Percentiles rank a stretch among this genome's conserved stretches.
Conservation (phyloP, 2,329 filamentous ascomycete genomes). For the Ilyonectria destructans region DNA sequence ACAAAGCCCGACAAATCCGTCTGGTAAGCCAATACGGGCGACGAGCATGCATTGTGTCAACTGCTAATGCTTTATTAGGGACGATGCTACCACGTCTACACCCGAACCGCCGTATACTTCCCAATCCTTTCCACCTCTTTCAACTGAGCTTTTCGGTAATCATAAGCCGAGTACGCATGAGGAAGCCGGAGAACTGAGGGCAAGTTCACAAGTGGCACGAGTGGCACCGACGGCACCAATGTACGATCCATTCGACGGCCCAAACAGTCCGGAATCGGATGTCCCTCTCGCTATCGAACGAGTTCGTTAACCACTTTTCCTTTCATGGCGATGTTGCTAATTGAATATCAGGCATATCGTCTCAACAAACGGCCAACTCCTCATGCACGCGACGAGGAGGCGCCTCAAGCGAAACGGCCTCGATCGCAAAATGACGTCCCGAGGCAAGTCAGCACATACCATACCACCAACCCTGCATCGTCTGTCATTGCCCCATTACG, state of each 20-base stretch:
- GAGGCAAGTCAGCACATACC: background rate
- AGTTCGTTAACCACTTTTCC: background rate
- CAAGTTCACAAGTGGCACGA: background rate
- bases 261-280: background rate
- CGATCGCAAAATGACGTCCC: background rate
- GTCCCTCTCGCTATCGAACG: background rate
- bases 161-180: background rate
- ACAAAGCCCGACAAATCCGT: background rate
- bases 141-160: background rate
- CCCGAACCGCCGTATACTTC: conserved; percentile 1
- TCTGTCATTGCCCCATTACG: background rate
- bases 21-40: background rate
- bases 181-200: background rate
- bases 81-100: background rate
- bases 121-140: background rate
- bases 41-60: background rate
- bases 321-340: background rate
- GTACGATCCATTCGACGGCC: conserved; percentile 4
- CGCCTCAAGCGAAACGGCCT: background rate
- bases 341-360: background rate
- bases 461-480: background rate
- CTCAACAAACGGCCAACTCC: background rate
- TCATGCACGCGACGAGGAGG: background rate
- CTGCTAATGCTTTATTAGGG: background rate
- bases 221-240: background rate